Evolutionary conservation across 805 yeast genomes (phyloP).

Genomic region (Metschnikowia cerradonensis): DNA sequence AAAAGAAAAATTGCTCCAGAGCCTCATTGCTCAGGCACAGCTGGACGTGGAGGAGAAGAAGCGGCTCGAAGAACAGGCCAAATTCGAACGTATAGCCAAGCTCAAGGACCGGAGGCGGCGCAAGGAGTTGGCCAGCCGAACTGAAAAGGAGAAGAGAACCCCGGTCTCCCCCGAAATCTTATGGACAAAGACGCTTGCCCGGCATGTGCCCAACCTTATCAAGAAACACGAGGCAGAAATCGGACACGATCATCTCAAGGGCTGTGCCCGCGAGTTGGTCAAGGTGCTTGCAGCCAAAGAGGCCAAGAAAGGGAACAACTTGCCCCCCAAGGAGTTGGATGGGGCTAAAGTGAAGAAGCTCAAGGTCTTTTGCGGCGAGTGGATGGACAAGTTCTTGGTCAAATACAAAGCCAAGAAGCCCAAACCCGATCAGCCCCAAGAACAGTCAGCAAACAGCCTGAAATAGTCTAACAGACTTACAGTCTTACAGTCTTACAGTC

Average conservation of each 20-base stretch:
- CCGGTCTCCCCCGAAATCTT: conserved; percentile 19
- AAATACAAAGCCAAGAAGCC: conserved; percentile 43
- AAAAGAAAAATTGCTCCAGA: conserved; percentile 34
- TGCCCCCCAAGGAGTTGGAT: conserved; percentile 54
- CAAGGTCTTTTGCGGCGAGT: conserved; percentile 55
- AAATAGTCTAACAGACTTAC: too few relatives aligned
- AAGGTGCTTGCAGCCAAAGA: conserved; percentile 68
- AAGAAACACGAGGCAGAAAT: conserved; percentile 61
- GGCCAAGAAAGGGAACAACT: conserved; percentile 38
- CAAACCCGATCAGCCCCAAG: background rate
- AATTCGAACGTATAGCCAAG: conserved; percentile 20
- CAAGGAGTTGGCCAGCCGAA: conserved; percentile 9
- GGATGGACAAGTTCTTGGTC: conserved; percentile 62
- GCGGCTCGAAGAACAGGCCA: conserved; percentile 21
- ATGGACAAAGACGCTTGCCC: conserved; percentile 59
- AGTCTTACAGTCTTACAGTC: too few relatives aligned
- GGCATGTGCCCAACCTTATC: conserved; percentile 73
- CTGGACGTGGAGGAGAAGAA: conserved; percentile 29
- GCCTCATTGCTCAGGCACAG: conserved; percentile 32
- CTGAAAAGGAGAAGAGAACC: background rate
- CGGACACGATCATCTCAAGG: conserved; percentile 70
- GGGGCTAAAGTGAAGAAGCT: conserved; percentile 67
- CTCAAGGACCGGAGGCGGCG: conserved; percentile 18
- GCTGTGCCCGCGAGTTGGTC: conserved; percentile 76
- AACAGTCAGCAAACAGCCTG: too few relatives aligned